phyloP scores from a whole-genome alignment of 108 stramenopile species.

The Skeletonema potamos region DNA sequence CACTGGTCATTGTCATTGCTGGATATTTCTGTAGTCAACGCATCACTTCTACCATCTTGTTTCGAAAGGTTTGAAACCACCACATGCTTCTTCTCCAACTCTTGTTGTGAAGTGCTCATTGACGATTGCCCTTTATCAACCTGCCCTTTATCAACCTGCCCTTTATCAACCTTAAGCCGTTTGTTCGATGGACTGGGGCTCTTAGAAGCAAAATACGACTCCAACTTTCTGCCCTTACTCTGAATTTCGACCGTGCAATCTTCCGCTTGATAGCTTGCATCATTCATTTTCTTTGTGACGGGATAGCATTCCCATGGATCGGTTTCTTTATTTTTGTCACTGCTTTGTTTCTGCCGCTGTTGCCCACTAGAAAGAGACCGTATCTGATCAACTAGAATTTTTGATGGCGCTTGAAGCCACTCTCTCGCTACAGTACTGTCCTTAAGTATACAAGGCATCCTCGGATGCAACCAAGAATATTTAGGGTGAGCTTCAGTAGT shows the following conservation, averaged over 20 bases:
- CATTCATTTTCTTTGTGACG: conserved; percentile 31
- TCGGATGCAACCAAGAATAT: conserved; percentile 66
- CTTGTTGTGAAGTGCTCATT: not conserved
- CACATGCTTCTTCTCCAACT: not conserved
- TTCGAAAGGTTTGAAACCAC: not conserved
- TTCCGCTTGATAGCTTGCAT: conserved; percentile 20
- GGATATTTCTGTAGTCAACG: not conserved
- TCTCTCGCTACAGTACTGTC: conserved; percentile 50
- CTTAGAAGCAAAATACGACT: conserved; percentile 22
- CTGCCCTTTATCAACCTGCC: no score
- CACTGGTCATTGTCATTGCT: conserved; percentile 17
- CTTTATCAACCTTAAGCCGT: not conserved
- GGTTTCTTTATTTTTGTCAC: not conserved
- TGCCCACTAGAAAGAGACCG: conserved; percentile 6
- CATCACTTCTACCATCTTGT: not conserved
- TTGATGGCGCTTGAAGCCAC: conserved; percentile 66
- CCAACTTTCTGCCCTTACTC: conserved; percentile 6
- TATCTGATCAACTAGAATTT: conserved; percentile 28
- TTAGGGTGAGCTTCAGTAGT: conserved; percentile 69
- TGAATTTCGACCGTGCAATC: conserved; percentile 36
- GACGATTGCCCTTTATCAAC: not conserved
- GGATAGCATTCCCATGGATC: conserved; percentile 22
- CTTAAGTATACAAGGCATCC: conserved; percentile 73
- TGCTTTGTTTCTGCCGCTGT: not conserved
- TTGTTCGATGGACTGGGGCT: not conserved